A percentile compares a stretch with the other conserved stretches of the same genome.
Evolutionary conservation across 1,284 basidiomycete species (phyloP).

Genomic region (Trichosporon asahii): DNA sequence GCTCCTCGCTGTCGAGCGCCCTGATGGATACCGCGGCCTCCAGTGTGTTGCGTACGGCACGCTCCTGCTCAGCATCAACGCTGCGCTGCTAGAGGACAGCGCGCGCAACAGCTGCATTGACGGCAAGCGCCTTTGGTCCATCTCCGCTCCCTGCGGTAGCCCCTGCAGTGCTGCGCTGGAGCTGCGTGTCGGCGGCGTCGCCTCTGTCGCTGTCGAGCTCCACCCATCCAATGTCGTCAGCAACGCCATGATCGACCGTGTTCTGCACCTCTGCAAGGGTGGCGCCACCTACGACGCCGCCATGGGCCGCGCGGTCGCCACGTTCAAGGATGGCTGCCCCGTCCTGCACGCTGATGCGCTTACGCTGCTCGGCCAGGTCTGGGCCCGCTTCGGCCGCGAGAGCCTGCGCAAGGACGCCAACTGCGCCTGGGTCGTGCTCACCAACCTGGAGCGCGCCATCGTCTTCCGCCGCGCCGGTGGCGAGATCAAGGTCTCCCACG

Average conservation of each 20-base stretch:
- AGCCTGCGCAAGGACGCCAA: conserved; percentile 11
- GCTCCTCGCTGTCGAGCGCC: conserved; percentile 18
- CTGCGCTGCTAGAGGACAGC: conserved; percentile 21
- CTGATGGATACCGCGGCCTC: conserved; percentile 23
- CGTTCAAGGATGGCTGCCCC: conserved; percentile 10
- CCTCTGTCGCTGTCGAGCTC: conserved; percentile 21
- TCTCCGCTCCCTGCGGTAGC: conserved; percentile 11
- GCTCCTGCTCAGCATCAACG: conserved; percentile 21
- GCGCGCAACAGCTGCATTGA: conserved; percentile 20
- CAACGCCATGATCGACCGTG: conserved; percentile 22
- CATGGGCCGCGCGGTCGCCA: conserved; percentile 18
- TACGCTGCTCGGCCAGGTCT: conserved; percentile 22
- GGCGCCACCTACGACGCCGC: conserved; percentile 13
- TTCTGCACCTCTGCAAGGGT: conserved; percentile 15
- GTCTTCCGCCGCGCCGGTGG: conserved; percentile 21
- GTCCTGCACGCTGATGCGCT: conserved; percentile 23
- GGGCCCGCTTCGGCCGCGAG: conserved; percentile 22
- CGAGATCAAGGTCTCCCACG: conserved; percentile 22
- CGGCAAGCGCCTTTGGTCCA: conserved; percentile 19
- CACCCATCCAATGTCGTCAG: conserved; percentile 24
- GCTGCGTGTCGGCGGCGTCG: conserved; percentile 16
- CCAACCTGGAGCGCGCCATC: conserved; percentile 22
- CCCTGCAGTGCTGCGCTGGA: conserved; percentile 11
- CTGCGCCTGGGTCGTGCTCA: conserved; percentile 20
- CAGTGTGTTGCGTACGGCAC: conserved; percentile 21